phyloP scores from a whole-genome alignment of 768 basidiomycete genomes.

The Pleurotus salmoneostramineus region DNA sequence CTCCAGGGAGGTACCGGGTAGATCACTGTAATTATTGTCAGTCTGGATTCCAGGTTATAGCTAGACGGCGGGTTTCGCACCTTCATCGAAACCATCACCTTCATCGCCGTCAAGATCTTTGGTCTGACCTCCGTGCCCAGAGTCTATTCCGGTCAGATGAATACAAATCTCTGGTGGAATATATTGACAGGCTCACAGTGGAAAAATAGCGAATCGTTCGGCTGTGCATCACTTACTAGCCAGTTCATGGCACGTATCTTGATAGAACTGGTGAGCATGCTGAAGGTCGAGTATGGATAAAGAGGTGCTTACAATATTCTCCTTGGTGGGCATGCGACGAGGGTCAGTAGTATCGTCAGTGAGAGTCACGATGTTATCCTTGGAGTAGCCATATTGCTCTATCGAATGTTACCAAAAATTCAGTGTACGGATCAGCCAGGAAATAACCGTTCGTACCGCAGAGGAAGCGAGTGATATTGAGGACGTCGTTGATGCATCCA shows the following conservation, averaged over 20 bases:
- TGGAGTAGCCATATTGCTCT: conserved; percentile 63
- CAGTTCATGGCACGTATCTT: conserved; percentile 83
- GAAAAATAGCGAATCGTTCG: conserved; percentile 88
- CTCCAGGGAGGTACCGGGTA: conserved; percentile 50
- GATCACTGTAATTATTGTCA: conserved; percentile 48
- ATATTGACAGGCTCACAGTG: conserved; percentile 53
- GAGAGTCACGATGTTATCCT: conserved; percentile 84
- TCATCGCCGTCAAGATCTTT: conserved; percentile 83
- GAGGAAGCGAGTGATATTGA: conserved; percentile 75
- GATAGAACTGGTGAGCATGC: not conserved
- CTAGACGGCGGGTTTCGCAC: conserved; percentile 24
- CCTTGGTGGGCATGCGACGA: conserved; percentile 65
- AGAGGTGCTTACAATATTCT: conserved; percentile 65
- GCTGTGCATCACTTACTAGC: conserved; percentile 78
- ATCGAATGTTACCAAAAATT: not conserved
- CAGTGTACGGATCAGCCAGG: no score
- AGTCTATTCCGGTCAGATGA: conserved; percentile 43
- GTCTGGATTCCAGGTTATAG: not conserved
- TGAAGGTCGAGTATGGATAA: not conserved
- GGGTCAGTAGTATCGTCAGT: conserved; percentile 70
- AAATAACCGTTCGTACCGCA: conserved; percentile 39
- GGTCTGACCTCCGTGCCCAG: conserved; percentile 92
- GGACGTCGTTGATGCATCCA: conserved; percentile 92
- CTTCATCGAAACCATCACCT: conserved; percentile 81
- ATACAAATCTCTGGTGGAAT: not conserved